phyloP scores from a whole-genome alignment of 768 basidiomycete species.

The Phanerochaete carnosa region DNA sequence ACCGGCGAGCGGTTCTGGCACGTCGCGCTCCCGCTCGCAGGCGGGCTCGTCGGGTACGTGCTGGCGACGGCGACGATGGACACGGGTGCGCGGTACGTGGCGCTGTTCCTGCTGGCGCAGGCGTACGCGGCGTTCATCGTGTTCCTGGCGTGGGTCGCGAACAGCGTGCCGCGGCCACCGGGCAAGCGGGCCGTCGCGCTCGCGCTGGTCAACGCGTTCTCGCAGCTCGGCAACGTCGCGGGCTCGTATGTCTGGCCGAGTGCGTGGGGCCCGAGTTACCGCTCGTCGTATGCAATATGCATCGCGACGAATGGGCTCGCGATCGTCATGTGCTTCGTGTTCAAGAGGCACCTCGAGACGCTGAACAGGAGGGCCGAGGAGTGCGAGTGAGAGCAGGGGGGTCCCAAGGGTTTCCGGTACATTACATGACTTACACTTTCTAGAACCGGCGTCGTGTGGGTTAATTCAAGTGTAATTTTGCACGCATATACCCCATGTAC shows the following conservation, averaged over 20 bases:
- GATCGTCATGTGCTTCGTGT: slow-evolving; percentile 32
- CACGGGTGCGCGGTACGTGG: no score
- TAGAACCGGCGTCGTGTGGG: no score
- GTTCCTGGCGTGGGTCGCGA: slow-evolving; percentile 51
- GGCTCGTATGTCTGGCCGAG: slow-evolving; percentile 75
- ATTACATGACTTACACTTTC: no score
- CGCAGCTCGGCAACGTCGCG: slow-evolving; percentile 76
- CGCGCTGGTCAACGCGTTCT: slow-evolving; percentile 77
- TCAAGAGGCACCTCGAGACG: slow-evolving; percentile 21
- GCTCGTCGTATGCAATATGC: slow-evolving; percentile 53
- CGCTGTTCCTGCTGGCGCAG: no score
- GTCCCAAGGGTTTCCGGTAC: no score
- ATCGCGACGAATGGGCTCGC: slow-evolving; percentile 21
- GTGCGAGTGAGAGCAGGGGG: no score
- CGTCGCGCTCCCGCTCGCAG: slow-evolving; percentile 47
- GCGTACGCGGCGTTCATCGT: slow-evolving; percentile 69
- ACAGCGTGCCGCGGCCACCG: slow-evolving; percentile 66
- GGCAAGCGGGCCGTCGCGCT: slow-evolving; percentile 83
- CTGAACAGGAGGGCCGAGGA: no score
- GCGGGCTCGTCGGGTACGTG: no score
- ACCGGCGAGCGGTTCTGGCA: slow-evolving; percentile 73
- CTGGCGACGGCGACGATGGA: no score
- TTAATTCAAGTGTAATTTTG: not conserved
- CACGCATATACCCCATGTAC: not conserved
- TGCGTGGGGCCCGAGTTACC: slow-evolving; percentile 69